phyloP scores from a whole-genome alignment of 192 early-diverging fungal species.

The Pilobolus umbonatus region DNA sequence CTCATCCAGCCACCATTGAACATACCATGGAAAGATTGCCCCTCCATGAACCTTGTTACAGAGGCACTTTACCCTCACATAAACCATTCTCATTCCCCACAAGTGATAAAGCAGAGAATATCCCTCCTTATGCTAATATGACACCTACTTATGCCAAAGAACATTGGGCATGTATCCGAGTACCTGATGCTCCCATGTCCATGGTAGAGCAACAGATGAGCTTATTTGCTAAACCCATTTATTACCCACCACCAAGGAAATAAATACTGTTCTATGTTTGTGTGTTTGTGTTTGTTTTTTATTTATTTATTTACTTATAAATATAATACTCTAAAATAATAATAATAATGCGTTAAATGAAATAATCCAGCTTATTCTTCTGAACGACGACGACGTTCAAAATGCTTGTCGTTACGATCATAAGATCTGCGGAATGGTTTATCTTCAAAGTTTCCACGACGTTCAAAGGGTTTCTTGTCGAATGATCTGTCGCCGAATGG shows the following conservation, averaged over 20 bases:
- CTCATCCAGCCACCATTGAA: constrained; percentile 32
- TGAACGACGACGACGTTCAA: too few relatives aligned
- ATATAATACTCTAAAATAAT: too few relatives aligned
- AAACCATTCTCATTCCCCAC: constrained; percentile 46
- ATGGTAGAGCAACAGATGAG: constrained; percentile 12
- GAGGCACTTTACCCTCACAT: constrained; percentile 45
- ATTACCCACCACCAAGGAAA: neutral
- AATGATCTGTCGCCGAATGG: too few relatives aligned
- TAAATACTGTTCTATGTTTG: neutral
- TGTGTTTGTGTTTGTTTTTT: neutral
- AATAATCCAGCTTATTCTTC: too few relatives aligned
- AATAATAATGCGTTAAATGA: too few relatives aligned
- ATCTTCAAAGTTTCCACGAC: neutral
- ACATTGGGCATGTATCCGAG: constrained; percentile 16
- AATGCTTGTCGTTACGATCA: too few relatives aligned
- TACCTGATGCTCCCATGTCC: neutral
- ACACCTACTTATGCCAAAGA: constrained; percentile 29
- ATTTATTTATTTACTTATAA: too few relatives aligned
- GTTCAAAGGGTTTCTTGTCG: neutral
- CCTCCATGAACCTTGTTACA: constrained; percentile 37
- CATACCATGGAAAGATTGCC: constrained; percentile 37
- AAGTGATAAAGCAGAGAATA: constrained; percentile 16
- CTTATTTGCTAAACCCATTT: constrained; percentile 4
- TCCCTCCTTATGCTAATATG: constrained; percentile 28
- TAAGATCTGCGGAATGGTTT: too few relatives aligned